These are phyloP conservation scores for Xylaria hypoxylon DNA, from an alignment of 2,329 filamentous ascomycete species.

Conservation along the genomic window DNA sequence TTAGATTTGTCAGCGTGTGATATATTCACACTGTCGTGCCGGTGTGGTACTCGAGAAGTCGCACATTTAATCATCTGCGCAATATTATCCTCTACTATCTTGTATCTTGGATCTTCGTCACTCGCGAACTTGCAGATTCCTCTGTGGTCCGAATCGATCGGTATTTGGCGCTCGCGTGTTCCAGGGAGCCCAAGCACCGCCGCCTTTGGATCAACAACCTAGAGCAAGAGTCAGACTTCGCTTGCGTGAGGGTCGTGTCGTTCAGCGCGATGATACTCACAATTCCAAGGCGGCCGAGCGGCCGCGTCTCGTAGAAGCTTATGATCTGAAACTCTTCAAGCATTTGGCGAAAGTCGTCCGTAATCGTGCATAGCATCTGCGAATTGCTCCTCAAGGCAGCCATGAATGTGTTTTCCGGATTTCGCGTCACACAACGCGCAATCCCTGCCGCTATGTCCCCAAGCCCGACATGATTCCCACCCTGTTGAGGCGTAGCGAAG, in stretches of 20 bases:
- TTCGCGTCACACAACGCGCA: not conserved
- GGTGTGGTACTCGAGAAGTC: not conserved
- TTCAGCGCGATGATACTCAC: not conserved
- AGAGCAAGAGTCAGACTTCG: conserved; percentile 1
- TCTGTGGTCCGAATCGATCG: conserved; percentile 18
- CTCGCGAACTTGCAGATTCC: conserved; percentile 20
- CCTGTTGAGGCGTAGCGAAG: conserved; percentile 19
- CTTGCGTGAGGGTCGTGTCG: too few species aligned
- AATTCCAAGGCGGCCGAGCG: conserved; percentile 7
- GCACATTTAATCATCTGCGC: conserved; percentile 10
- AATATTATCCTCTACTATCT: conserved; percentile 20
- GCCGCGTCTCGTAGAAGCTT: conserved; percentile 25
- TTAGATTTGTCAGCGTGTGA: not conserved
- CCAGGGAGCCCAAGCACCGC: conserved; percentile 23
- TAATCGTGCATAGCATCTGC: not conserved
- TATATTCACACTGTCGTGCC: not conserved
- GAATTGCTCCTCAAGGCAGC: conserved; percentile 11
- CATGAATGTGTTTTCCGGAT: conserved; percentile 14
- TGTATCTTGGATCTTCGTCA: conserved; percentile 8
- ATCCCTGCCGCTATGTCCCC: conserved; percentile 3
- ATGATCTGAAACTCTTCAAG: conserved; percentile 26
- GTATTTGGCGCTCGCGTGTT: conserved; percentile 23
- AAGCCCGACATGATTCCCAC: conserved; percentile 4
- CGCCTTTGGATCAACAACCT: conserved; percentile 19
- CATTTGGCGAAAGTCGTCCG: conserved; percentile 22